Evolutionary conservation across 2,329 filamentous ascomycete genomes (phyloP), one percentile per base, ranked within the genome.

Genomic region (Plenodomus tracheiphilus): DNA sequence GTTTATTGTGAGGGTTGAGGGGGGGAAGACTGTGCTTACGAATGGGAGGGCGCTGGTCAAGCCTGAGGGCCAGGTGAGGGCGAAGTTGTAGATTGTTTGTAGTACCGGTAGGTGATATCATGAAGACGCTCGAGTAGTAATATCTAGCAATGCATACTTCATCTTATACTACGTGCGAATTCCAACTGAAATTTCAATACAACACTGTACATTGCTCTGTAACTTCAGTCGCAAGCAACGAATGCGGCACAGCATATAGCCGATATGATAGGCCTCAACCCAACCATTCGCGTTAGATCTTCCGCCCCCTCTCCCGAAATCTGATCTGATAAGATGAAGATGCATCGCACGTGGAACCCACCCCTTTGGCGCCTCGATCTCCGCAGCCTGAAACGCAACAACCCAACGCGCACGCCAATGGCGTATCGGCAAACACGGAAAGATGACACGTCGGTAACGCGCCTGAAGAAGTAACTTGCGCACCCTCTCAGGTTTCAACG

Each of bases 21-120:
- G 86, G 25, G 90, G 89, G 25, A 95, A 94, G 80, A 85, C 91
- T 16, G 90, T 89, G 53, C 76, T 97, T 73, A 94, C 85, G 75
- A 96, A 97, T 71, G 92, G 92, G 4, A 80, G 91, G 49, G 90
- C 89, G 20, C 72, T 93, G 69, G 83, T 97, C 66, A 90, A 83
- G 80, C 77, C 83, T 49, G 80, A 80, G 43, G 81, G 75, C 7
- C 69, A 73, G 39, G 61, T 54, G 32, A 71, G 72, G 62, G 64
- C 66, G 16, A 74, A 73, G 56, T 49, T 74, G 62, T 74, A 72
- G 52, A 57, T 42, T 28, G 13, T 17, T 6, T 25, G 22, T 25
- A 25, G 6, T 10, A 6, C 22, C 22, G 10, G n/a, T n/a, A n/a
- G n/a, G n/a, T 25, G 10, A 10, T 10, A 5, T 6, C 10, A 25